phyloP scores from a whole-genome alignment of 2,329 filamentous ascomycete genomes.

The Myotisia sp. region DNA sequence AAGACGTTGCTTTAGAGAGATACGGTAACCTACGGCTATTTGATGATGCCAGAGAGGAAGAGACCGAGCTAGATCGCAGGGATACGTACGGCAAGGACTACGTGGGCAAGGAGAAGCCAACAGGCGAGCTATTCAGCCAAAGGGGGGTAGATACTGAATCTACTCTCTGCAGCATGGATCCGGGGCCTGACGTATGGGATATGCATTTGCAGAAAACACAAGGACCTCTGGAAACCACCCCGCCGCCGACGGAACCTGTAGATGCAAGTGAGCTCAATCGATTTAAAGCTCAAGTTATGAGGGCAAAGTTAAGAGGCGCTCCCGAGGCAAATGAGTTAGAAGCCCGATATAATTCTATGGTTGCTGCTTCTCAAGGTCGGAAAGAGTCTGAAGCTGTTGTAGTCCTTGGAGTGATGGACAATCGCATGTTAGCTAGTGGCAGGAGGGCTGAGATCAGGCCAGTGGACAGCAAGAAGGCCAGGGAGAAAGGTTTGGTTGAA shows the following conservation, averaged over 20 bases:
- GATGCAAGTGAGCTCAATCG: slow-evolving; percentile 75
- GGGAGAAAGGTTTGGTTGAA: slow-evolving; percentile 68
- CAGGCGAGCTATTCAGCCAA: slow-evolving; percentile 71
- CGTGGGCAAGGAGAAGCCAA: slow-evolving; percentile 70
- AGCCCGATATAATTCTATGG: slow-evolving; percentile 65
- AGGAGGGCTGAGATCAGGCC: slow-evolving; percentile 60
- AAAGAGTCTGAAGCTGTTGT: slow-evolving; percentile 54
- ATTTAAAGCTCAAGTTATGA: slow-evolving; percentile 88
- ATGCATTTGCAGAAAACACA: slow-evolving; percentile 33
- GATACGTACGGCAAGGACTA: slow-evolving; percentile 75
- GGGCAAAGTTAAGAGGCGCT: slow-evolving; percentile 70
- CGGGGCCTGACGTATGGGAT: slow-evolving; percentile 15
- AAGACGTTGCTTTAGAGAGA: slow-evolving; percentile 69
- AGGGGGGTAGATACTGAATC: slow-evolving; percentile 49
- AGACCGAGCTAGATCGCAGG: slow-evolving; percentile 73
- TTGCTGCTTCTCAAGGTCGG: slow-evolving; percentile 44
- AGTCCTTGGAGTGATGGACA: slow-evolving; percentile 80
- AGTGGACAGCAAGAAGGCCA: slow-evolving; percentile 65
- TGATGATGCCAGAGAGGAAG: slow-evolving; percentile 84
- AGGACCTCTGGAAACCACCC: slow-evolving; percentile 44
- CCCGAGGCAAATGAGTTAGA: slow-evolving; percentile 65
- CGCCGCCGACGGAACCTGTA: slow-evolving; percentile 39
- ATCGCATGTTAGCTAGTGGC: slow-evolving; percentile 69
- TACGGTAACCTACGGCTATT: slow-evolving; percentile 73
- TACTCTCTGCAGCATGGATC: too few species aligned